Base-by-base conservation (phyloP, 805 yeast genomes). In the Candida wancherniae region DNA sequence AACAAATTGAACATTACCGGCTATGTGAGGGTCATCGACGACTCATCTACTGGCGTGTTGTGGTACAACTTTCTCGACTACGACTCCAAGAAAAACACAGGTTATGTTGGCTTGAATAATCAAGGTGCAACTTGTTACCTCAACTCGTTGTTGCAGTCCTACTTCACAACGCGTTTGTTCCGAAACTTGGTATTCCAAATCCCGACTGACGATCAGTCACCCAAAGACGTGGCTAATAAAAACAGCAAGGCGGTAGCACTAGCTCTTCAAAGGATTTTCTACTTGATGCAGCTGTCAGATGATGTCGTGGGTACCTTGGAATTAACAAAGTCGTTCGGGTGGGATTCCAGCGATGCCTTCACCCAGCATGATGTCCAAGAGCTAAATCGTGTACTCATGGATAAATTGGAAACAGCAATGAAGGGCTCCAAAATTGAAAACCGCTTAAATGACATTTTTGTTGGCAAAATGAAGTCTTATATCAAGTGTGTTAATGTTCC, bases 91-190 rank as follows among this genome's bases (percentile, higher is more conserved):
- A 74, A 78, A 47, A 77, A 66, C 31, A 85, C 97, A 0, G 97
- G 97, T 0, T 87, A 70, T 53, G 95, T 87, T 6, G 99, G 99
- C 1, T 73, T 92, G 40, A 80, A 77, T 44, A 92, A 92, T 51
- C 99, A 92, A 62, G 99, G 98, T 41, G 99, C 99, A 2, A 92
- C 99, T 0, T 92, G 99, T 57, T 92, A 92, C 58, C 72, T 92
- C 52, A 92, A 92, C 55, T 90, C 97, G 0, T 67, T 92, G 37
- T 59, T 92, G 32, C 98, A 92, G 57, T 84, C 95, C 8, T 83
- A 92, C 45, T 92, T 70, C 55, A 85, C 85, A 51, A 92, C 98
- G 1, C 77, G 77, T 41, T 63, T 67, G 18, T 92, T 92, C 60
- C 71, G 97, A 40, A 77, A 77, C 47, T 74, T 87, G 34, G 97